These are phyloP conservation scores for Dorcoceras hygrometricum DNA, from an alignment of 257 asterid genomes.

Conservation along the genomic window DNA sequence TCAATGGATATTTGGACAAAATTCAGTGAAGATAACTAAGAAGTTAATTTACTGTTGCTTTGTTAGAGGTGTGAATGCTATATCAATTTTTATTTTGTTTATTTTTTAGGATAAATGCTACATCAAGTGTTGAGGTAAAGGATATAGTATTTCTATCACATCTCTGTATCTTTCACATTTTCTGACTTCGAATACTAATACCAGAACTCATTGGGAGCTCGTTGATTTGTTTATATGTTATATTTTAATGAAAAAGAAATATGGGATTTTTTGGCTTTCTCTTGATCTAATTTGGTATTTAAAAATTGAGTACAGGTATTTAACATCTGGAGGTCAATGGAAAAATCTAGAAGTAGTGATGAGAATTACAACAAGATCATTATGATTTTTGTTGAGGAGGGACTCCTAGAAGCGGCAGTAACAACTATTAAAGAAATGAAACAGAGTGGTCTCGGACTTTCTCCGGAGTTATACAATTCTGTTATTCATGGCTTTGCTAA, in stretches of 20 bases:
- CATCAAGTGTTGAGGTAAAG: background rate
- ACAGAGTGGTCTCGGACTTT: conserved; percentile 21
- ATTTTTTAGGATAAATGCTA: too few relatives aligned
- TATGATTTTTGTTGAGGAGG: conserved; percentile 24
- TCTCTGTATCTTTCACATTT: background rate
- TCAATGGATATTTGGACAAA: background rate
- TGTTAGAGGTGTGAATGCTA: background rate
- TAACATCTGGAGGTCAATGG: conserved; percentile 28
- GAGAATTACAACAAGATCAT: conserved; percentile 30
- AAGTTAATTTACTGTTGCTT: background rate
- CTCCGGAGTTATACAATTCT: conserved; percentile 13
- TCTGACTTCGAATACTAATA: background rate
- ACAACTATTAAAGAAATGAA: conserved; percentile 24
- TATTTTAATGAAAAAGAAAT: background rate
- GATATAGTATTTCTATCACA: background rate
- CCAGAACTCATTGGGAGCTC: background rate
- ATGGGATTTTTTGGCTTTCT: background rate
- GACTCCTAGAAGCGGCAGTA: conserved; percentile 26
- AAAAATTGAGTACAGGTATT: conserved; percentile 23
- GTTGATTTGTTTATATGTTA: background rate
- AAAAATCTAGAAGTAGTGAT: conserved; percentile 25
- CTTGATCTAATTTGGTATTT: background rate
- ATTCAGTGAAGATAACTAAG: background rate
- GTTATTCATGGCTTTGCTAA: conserved; percentile 24
- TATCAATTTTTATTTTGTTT: too few relatives aligned